Conservation (phyloP, 2,329 filamentous ascomycete species). For the Aspergillus sp. region DNA sequence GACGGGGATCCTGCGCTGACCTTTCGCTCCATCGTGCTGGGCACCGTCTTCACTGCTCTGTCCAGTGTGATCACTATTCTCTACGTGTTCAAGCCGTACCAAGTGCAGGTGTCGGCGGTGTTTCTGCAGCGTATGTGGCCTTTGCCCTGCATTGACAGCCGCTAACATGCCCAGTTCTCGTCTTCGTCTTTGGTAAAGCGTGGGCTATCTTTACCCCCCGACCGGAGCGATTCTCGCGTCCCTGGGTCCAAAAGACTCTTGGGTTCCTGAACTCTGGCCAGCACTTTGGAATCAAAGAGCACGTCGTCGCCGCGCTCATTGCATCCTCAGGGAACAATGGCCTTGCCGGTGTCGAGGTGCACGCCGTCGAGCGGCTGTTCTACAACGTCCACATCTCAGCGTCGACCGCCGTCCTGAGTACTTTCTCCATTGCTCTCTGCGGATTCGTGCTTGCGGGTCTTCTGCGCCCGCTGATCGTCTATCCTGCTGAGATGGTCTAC, state of each 20-base stretch:
- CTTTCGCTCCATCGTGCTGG: conserved; percentile 54
- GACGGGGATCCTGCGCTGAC: conserved; percentile 54
- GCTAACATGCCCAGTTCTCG: conserved; percentile 47
- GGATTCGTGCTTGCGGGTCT: conserved; percentile 57
- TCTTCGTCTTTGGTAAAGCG: conserved; percentile 55
- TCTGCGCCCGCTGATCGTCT: conserved; percentile 55
- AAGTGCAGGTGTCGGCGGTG: not conserved
- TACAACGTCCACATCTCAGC: conserved; percentile 47
- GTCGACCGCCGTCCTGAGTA: conserved; percentile 49
- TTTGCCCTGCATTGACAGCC: conserved; percentile 51
- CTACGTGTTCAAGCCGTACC: conserved; percentile 6
- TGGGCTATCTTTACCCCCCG: conserved; percentile 52
- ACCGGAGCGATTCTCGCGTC: conserved; percentile 49
- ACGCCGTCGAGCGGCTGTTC: conserved; percentile 8
- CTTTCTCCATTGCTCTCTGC: conserved; percentile 56
- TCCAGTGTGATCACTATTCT: conserved; percentile 7
- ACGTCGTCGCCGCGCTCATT: conserved; percentile 55
- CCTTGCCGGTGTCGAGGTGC: conserved; percentile 28
- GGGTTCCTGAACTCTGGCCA: conserved; percentile 51
- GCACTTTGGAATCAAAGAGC: conserved; percentile 57
- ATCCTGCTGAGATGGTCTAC: conserved; percentile 58
- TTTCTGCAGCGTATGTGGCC: not conserved
- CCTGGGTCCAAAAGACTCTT: conserved; percentile 36
- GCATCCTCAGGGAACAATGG: conserved; percentile 56
- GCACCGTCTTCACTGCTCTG: conserved; percentile 30